phyloP scores from a whole-genome alignment of 2,329 filamentous ascomycete species.

The Rutstroemia sp. region DNA sequence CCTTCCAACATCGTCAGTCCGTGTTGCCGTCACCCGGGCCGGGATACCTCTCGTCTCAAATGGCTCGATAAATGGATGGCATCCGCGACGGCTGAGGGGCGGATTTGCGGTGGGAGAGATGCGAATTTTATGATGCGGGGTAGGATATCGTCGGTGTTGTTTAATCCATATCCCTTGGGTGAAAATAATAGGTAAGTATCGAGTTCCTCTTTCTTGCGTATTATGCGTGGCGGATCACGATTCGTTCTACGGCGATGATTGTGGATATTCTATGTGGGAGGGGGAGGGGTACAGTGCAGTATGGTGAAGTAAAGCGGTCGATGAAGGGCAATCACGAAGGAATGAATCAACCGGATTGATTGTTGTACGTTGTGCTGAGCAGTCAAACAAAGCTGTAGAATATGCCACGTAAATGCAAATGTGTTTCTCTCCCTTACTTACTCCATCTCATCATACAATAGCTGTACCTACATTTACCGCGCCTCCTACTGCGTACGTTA shows the following conservation, averaged over 20 bases:
- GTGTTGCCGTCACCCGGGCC: slow-evolving; percentile 66
- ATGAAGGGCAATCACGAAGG: neutral
- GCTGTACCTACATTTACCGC: neutral
- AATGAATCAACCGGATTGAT: neutral
- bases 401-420: slow-evolving; percentile 2
- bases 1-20: slow-evolving; percentile 83
- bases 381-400: neutral
- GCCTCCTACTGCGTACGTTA: too few relatives aligned
- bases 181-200: neutral
- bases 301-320: neutral
- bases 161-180: slow-evolving; percentile 15
- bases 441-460: neutral
- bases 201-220: neutral
- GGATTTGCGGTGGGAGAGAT: neutral
- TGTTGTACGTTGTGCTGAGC: neutral
- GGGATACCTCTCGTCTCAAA: slow-evolving; percentile 33
- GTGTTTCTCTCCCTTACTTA: neutral
- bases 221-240: slow-evolving; percentile 5
- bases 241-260: neutral
- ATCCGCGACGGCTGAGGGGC: slow-evolving; percentile 14
- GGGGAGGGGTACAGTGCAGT: neutral
- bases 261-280: neutral
- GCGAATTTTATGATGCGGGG: neutral
- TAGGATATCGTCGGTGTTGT: neutral
- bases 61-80: slow-evolving; percentile 12